Evolutionary conservation across 2,329 filamentous ascomycete genomes (phyloP).

Genomic region (Alternaria triticimaculans): DNA sequence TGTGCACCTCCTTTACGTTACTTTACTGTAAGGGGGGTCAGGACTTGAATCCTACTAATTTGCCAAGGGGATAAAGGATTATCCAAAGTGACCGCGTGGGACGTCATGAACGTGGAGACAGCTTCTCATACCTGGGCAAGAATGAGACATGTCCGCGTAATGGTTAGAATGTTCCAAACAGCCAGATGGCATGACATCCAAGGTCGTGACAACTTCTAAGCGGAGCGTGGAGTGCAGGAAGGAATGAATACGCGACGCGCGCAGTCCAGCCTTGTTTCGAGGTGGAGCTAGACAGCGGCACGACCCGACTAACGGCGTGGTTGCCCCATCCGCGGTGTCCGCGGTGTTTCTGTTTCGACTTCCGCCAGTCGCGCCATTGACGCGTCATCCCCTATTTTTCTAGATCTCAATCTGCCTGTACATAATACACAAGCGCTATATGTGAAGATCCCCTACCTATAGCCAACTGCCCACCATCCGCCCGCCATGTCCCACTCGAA

Average conservation of each 20-base stretch:
- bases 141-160: not conserved
- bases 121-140: not conserved
- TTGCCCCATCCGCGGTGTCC: conserved; percentile 1
- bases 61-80: not conserved
- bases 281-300: conserved; percentile 15
- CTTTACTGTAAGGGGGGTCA: not conserved
- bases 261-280: conserved; percentile 3
- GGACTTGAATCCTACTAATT: not conserved
- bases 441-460: conserved; percentile 9
- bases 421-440: conserved; percentile 9
- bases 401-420: not conserved
- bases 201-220: not conserved
- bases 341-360: conserved; percentile 2
- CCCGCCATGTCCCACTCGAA: not conserved
- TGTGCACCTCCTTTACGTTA: not conserved
- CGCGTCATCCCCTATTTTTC: conserved; percentile 9
- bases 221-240: not conserved
- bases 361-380: conserved; percentile 3
- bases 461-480: not conserved
- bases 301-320: conserved; percentile 9
- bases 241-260: not conserved
- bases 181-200: not conserved
- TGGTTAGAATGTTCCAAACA: not conserved
- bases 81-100: not conserved
- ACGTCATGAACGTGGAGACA: too few relatives aligned